Evolutionary conservation across 805 yeast genomes (phyloP), one percentile per base, ranked within the genome.

Genomic region (Komagataella phaffii): DNA sequence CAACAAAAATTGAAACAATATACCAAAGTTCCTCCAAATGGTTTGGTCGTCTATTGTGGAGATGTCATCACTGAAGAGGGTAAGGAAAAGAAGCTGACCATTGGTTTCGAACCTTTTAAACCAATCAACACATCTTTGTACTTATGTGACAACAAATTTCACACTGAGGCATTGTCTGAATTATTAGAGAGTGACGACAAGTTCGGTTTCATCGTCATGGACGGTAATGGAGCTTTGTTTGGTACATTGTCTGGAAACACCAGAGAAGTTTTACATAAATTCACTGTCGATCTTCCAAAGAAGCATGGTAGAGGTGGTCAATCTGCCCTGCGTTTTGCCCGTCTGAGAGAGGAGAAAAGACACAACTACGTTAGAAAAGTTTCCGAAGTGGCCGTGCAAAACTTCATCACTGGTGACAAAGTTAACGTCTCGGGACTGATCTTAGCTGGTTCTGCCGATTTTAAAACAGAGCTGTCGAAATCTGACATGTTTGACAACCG

Each of bases 261-360:
- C 48, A 85, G 99, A 75, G 96, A 93, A 56, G 88, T 93, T 47
- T 75, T 93, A 64, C 96, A 91, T 71, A 93, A 93, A 71, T 93
- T 93, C 72, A 85, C 89, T 1, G 99, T 93, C 52, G 99, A 93
- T 70, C 76, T 93, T 62, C 99, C 99, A 62, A 93, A 93, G 76
- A 93, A 93, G 88, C 99, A 93, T 77, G 99, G 99, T 64, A 86
- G 99, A 79, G 99, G 99, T 86, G 99, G 99, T 85, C 99, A 93
- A 75, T 93, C 99, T 56, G 99, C 99, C 47, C 67, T 93, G 60
- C 98, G 99, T 88, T 93, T 93, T 76, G 84, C 97, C 23, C 90
- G 99, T 78, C 78, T 93, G 69, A 86, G 99, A 79, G 99, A 93
- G 61, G 99, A 93, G 72, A 93, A 93, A 70, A 88, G 99, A 76